Base-by-base conservation (phyloP, 1,284 basidiomycete genomes). In the Puccinia novopanici region DNA sequence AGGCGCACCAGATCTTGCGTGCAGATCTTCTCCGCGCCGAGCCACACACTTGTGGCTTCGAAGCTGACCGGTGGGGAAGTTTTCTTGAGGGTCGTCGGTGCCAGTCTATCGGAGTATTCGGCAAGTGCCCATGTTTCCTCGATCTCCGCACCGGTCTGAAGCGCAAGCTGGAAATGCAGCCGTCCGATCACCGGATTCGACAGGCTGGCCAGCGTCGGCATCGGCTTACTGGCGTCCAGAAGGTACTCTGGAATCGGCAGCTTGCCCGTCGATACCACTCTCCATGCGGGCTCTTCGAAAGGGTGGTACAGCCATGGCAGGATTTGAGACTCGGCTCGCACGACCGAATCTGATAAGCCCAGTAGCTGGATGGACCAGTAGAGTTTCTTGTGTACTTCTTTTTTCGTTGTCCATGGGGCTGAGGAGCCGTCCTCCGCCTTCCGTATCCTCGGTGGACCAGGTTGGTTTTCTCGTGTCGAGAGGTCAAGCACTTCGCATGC, bases 11-110 rank as follows among this genome's bases (percentile, higher is more conserved):
- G n/a, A 61, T 79, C 77, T 24, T 50, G 24, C 10, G 61, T 8
- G 68, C 77, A 79, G 24, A 79, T 79, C 50, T 79, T 50, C 27
- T 79, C 77, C 45, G 77, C 77, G 10, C 77, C 77, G 68, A 68
- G 72, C 77, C 77, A 79, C 19, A 79, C n/a, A 42, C 13, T 50
- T 12, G 50, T 22, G 45, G 24, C 42, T 3, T 27, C 19, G 8
- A 48, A 37, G 22, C 40, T 45, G 27, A 40, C 22, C 10, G 37
- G 19, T 63, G 50, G 50, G 13, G 52, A 42, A 10, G 30, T 42
- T 2, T 59, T n/a, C 9, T 76, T 61, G 12, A 45, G 55, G 50
- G 65, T 61, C 34, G 75, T 2, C 0, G 50, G 13, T 24, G 52
- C 40, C n/a, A n/a, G n/a, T n/a, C n/a, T n/a, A 78, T 78, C 75